Base-by-base conservation (phyloP, 2,329 filamentous ascomycete genomes). In the Alternaria postmessia region DNA sequence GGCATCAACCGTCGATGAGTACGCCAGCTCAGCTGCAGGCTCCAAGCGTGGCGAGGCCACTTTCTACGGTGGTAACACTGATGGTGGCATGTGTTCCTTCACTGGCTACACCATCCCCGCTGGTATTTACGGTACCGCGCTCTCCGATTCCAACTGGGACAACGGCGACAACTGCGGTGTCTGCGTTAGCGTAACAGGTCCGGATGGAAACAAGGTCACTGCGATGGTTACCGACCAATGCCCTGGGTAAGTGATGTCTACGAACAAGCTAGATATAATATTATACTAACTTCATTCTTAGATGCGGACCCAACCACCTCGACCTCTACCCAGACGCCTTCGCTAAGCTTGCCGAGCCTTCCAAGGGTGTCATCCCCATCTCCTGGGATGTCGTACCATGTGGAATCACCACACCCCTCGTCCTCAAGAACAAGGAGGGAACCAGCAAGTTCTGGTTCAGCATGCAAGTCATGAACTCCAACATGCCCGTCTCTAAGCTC, bases 211-310 rank as follows among this genome's bases (percentile, higher is more conserved):
- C 59, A 81, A 79, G 24, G 83, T 91, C 73, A 89, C 82, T 32
- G 88, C 85, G 39, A 91, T 91, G 88, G 86, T 87, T 64, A 83
- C 85, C 20, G 86, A 88, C 71, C 74, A 87, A 75, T 88, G 86
- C 74, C 85, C 85, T 39, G 82, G 46, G 46, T 49, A 49, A 38
- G 32, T 34, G 20, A 36, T 5, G 12, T 3, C 46, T 5, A 20
- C 7, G 0, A 7, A 24, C 12, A 24, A 24, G 11, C 20, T 12
- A 12, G 3, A 12, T 20, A 5, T 20, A 24, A 7, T 3, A 7
- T 0, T 1, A 36, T 0, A 38, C 46, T 36, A 49, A 49, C 32
- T 11, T 20, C 8, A 36, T 6, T 36, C 7, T 1, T 16, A 49
- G 81, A 62, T 88, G 86, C 66, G 81, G 79, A 16, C 59, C 73